Conservation (phyloP, 768 basidiomycete species). For the Tulasnella sp. region DNA sequence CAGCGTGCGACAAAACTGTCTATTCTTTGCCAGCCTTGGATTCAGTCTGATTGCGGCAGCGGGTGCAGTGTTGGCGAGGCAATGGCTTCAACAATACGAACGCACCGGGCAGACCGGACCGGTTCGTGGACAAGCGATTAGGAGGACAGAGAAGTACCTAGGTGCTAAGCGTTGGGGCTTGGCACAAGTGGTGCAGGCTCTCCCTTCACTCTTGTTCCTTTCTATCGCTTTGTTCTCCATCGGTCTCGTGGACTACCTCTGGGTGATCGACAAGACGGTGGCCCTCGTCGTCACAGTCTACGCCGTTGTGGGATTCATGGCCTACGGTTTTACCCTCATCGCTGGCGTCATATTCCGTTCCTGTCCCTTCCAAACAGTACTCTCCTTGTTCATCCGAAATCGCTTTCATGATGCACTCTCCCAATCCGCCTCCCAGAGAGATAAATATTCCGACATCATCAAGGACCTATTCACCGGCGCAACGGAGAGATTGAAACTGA, state of each 20-base stretch:
- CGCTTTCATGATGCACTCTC: no score
- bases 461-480: no score
- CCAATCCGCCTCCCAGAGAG: no score
- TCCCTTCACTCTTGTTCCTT: background rate
- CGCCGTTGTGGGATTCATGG: background rate
- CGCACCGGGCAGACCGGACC: background rate
- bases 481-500: no score
- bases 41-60: background rate
- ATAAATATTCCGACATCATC: no score
- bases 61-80: slow-evolving; percentile 1
- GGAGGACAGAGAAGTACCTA: background rate
- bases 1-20: background rate
- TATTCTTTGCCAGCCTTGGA: background rate
- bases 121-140: background rate
- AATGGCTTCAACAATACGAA: background rate
- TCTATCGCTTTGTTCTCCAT: background rate
- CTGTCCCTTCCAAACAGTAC: background rate
- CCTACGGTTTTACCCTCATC: background rate
- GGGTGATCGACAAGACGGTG: background rate
- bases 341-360: background rate
- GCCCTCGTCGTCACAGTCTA: background rate
- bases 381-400: background rate
- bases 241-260: background rate
- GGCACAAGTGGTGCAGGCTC: background rate
- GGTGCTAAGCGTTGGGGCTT: background rate